Evolutionary conservation across 2,329 filamentous ascomycete genomes (phyloP).

Genomic region (Exophiala sp.): DNA sequence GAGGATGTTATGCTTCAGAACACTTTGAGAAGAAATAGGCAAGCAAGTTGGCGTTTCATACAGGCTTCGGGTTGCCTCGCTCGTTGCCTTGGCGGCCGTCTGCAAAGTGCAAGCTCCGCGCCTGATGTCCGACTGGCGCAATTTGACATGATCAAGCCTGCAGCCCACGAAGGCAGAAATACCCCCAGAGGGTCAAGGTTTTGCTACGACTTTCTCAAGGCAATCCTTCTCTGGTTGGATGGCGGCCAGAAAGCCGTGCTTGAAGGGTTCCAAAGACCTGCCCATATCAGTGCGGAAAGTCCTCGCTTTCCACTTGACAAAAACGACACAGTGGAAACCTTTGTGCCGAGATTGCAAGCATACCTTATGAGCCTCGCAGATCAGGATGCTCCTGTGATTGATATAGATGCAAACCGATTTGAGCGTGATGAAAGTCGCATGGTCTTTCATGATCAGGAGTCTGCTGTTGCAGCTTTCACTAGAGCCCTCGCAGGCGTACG

Average conservation of each 20-base stretch:
- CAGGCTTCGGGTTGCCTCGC: slow-evolving; percentile 60
- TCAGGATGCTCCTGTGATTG: slow-evolving; percentile 47
- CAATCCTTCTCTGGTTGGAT: slow-evolving; percentile 61
- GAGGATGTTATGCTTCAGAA: slow-evolving; percentile 55
- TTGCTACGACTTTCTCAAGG: slow-evolving; percentile 63
- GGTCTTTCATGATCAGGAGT: slow-evolving; percentile 52
- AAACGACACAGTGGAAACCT: slow-evolving; percentile 49
- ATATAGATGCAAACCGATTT: slow-evolving; percentile 58
- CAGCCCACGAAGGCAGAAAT: slow-evolving; percentile 38
- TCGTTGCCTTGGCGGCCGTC: slow-evolving; percentile 52
- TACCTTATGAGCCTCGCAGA: slow-evolving; percentile 56
- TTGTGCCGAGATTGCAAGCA: slow-evolving; percentile 57
- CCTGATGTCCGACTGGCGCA: slow-evolving; percentile 39
- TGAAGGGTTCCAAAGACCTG: slow-evolving; percentile 53
- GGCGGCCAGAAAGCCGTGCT: slow-evolving; percentile 55
- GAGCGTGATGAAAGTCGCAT: slow-evolving; percentile 53
- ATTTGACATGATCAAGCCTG: slow-evolving; percentile 50
- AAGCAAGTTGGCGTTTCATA: slow-evolving; percentile 57
- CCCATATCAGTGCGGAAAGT: slow-evolving; percentile 38
- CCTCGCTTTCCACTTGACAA: slow-evolving; percentile 52
- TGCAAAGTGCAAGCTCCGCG: slow-evolving; percentile 43
- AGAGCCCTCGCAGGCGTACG: slow-evolving; percentile 47
- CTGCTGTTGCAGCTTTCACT: slow-evolving; percentile 56
- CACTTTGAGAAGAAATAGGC: slow-evolving; percentile 54
- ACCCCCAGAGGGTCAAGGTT: slow-evolving; percentile 49